phyloP scores from a whole-genome alignment of 2,329 filamentous ascomycete species.

The Polytolypa hystricis region DNA sequence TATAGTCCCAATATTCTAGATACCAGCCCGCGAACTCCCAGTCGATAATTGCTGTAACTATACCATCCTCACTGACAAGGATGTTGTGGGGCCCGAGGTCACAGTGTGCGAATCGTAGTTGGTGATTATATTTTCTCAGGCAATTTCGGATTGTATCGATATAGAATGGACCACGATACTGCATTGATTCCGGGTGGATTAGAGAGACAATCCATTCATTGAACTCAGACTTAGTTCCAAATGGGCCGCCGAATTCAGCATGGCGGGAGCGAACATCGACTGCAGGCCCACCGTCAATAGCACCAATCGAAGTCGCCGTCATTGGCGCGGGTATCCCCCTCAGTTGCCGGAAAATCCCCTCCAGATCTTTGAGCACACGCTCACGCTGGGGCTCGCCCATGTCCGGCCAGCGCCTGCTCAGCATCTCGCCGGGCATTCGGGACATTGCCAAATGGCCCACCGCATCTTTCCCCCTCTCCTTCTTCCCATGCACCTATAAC shows the following conservation, averaged over 20 bases:
- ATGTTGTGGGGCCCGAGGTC: slow-evolving; percentile 21
- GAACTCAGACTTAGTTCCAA: slow-evolving; percentile 17
- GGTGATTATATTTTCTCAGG: slow-evolving; percentile 11
- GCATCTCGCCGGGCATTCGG: slow-evolving; percentile 14
- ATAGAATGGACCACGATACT: slow-evolving; percentile 11
- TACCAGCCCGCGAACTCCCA: slow-evolving; percentile 30
- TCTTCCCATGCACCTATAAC: slow-evolving; percentile 18
- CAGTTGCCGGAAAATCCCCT: slow-evolving; percentile 15
- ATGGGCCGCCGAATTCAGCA: slow-evolving; percentile 16
- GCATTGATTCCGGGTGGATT: slow-evolving; percentile 11
- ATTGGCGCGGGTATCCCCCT: slow-evolving; percentile 16
- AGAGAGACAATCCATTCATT: slow-evolving; percentile 15
- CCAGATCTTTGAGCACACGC: slow-evolving; percentile 12
- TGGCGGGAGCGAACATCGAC: slow-evolving; percentile 13
- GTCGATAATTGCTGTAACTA: slow-evolving; percentile 21
- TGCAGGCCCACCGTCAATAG: slow-evolving; percentile 12
- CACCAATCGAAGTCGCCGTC: slow-evolving; percentile 7
- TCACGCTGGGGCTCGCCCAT: slow-evolving; percentile 13
- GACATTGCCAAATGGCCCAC: slow-evolving; percentile 18
- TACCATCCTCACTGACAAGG: slow-evolving; percentile 13
- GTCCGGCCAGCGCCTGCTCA: slow-evolving; percentile 12
- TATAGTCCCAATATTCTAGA: slow-evolving; percentile 30
- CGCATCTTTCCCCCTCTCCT: slow-evolving; percentile 9
- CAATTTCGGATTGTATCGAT: slow-evolving; percentile 7
- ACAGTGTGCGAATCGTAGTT: slow-evolving; percentile 19